These are phyloP conservation scores for Thielaviopsis musarum DNA, from an alignment of 2,329 filamentous ascomycete species.

Conservation along the genomic window DNA sequence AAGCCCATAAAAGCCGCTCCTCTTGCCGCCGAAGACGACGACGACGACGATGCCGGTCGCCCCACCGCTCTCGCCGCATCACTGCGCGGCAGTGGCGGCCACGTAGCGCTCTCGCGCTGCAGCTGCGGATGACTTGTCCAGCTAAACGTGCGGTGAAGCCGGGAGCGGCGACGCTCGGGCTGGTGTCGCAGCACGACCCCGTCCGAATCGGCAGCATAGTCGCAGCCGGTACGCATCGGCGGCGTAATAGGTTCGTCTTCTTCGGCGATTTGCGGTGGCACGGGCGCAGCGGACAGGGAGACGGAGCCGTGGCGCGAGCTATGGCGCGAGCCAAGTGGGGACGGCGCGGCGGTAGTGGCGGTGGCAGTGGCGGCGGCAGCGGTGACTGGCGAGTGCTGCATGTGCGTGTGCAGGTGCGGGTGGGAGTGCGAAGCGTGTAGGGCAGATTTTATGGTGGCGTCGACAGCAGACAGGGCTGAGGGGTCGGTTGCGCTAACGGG, in stretches of 20 bases:
- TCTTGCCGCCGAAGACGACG: neutral
- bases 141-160: neutral
- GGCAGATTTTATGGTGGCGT: constrained; percentile 14
- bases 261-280: neutral
- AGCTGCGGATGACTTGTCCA: neutral
- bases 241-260: neutral
- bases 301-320: constrained; percentile 1
- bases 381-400: neutral
- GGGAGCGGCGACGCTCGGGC: neutral
- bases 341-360: neutral
- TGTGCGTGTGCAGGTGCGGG: neutral
- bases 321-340: neutral
- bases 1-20: constrained; percentile 10
- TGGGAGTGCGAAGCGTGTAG: constrained; percentile 11
- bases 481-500: constrained; percentile 19
- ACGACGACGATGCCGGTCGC: neutral
- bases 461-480: constrained; percentile 19
- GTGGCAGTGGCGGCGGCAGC: no score
- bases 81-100: neutral
- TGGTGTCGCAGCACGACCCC: neutral
- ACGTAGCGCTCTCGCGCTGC: neutral
- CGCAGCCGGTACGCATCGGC: neutral
- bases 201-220: neutral
- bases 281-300: neutral
- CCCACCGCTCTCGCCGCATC: neutral